phyloP scores from a whole-genome alignment of 345 rosid species.

The Acer yangbiense region DNA sequence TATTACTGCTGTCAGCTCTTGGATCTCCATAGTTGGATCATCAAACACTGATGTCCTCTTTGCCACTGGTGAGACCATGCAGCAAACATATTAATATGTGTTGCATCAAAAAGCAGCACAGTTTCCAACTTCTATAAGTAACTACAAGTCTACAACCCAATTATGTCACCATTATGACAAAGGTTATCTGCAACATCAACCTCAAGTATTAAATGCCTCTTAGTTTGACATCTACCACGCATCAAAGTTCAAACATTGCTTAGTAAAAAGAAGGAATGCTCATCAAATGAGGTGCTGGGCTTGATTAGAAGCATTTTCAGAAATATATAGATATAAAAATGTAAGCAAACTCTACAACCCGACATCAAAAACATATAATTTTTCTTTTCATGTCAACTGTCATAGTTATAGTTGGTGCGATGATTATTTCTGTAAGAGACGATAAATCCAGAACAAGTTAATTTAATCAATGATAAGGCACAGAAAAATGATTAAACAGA shows the following conservation, averaged over 20 bases:
- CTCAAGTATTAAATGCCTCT: no score
- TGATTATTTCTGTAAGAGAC: neutral
- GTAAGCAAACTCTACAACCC: neutral
- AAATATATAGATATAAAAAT: neutral
- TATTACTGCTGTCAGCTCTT: constrained; percentile 70
- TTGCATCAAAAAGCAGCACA: neutral
- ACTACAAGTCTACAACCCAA: no score
- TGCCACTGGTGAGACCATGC: constrained; percentile 47
- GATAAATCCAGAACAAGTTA: neutral
- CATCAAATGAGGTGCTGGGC: neutral
- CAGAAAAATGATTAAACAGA: neutral
- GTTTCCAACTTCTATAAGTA: no score
- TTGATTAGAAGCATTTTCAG: neutral
- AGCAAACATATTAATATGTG: constrained; percentile 5
- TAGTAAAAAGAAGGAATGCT: neutral
- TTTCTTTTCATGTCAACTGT: neutral
- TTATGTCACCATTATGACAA: no score
- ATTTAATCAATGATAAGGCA: neutral
- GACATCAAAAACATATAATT: neutral
- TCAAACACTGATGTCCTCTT: constrained; percentile 87
- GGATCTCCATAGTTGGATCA: constrained; percentile 83
- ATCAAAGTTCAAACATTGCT: neutral
- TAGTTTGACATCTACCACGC: neutral
- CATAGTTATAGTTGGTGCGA: neutral
- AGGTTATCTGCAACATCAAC: no score